These are phyloP conservation scores for Rubus parviflorus DNA, from an alignment of 306 rosid species.

Conservation along the genomic window DNA sequence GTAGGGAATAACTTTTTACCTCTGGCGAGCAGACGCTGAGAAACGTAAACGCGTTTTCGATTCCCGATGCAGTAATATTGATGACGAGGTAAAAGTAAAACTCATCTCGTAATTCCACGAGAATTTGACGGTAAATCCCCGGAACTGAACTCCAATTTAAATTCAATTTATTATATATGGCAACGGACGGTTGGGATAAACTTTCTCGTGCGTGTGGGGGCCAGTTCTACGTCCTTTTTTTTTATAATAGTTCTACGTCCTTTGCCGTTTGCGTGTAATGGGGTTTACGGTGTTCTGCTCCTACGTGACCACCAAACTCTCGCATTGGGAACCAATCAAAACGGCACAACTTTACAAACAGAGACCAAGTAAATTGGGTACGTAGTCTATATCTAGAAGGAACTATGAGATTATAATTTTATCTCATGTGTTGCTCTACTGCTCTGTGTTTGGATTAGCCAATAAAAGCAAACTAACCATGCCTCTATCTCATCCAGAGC, in stretches of 20 bases:
- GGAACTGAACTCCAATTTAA: slow-evolving; percentile 14
- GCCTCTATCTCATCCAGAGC: too few relatives aligned
- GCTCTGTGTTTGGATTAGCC: too few relatives aligned
- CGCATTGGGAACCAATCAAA: too few relatives aligned
- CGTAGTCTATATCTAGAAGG: too few relatives aligned
- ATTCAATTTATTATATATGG: slow-evolving; percentile 7
- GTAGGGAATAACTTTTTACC: too few relatives aligned
- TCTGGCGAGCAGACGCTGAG: too few relatives aligned
- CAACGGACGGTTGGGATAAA: neutral
- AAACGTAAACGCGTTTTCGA: neutral
- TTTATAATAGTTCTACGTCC: too few relatives aligned
- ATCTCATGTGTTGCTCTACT: too few relatives aligned
- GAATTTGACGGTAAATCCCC: neutral
- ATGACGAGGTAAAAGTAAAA: slow-evolving; percentile 2
- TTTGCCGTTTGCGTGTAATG: slow-evolving; percentile 14
- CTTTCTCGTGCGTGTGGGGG: slow-evolving; percentile 19
- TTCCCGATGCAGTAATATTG: neutral
- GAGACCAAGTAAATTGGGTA: neutral
- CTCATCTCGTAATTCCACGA: neutral
- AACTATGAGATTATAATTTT: too few relatives aligned
- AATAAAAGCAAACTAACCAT: too few relatives aligned
- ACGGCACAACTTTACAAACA: neutral
- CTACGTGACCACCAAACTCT: neutral
- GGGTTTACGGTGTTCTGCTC: neutral
- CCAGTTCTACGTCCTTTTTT: too few relatives aligned